Base-by-base conservation (phyloP, 441 rosid species). In the Euphorbia celastroides region DNA sequence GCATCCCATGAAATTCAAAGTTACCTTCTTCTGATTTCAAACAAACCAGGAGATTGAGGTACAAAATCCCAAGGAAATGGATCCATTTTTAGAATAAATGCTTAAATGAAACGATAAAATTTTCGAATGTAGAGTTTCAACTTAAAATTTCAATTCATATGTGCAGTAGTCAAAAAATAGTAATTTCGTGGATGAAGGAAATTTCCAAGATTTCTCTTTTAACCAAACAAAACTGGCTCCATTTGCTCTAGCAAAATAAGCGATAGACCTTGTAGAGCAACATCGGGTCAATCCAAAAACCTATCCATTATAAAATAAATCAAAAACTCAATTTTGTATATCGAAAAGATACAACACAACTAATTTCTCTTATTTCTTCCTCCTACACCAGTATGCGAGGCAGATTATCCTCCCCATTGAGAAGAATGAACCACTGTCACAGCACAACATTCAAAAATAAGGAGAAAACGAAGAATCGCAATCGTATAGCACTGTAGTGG, bases 391-490 rank as follows among this genome's bases (percentile, higher is more conserved):
- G 66, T n/a, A 72, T 60, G 38, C 52, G 27, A n/a, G 42, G 54
- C 25, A 58, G 60, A n/a, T 70, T 22, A 59, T 36, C 65, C 64
- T 66, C 69, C 75, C 64, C 57, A 48, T 13, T 28, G 20, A 30
- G 63, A 75, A 72, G 74, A 79, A 74, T 70, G 65, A 71, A 65
- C 66, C 31, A 31, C 68, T 69, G 66, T 66, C 57, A 31, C 14
- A 9, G 66, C 58, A 59, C 12, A 50, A 50, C 20, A 20, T 5
- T 19, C 1, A 66, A 65, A 59, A 27, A 1, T 19, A 58, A 58
- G 20, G 22, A 50, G 22, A 50, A 60, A 41, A 20, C 7, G 60
- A 60, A 51, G 60, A 60, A 69, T 57, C 56, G 64, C 34, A 28
- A 17, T 57, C 57, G 23, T 30, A 41, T n/a, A 13, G 12, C 12